These are phyloP conservation scores for Phytophthora uliginosa DNA, from an alignment of 352 stramenopile genomes.

Conservation along the genomic window DNA sequence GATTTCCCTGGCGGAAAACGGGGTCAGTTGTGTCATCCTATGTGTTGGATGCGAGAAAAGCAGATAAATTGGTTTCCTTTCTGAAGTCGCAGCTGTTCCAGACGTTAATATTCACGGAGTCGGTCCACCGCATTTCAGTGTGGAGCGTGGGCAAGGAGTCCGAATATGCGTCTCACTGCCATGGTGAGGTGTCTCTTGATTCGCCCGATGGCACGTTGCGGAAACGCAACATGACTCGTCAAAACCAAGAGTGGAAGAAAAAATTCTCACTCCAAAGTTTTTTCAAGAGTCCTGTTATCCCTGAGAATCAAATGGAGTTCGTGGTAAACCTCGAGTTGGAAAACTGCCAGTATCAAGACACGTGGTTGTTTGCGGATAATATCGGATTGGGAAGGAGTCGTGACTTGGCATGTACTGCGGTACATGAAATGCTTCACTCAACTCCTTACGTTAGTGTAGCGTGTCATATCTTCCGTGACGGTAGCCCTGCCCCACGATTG, in stretches of 20 bases:
- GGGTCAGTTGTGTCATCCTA: slow-evolving; percentile 54
- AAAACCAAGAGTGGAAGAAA: slow-evolving; percentile 81
- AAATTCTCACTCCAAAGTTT: slow-evolving; percentile 84
- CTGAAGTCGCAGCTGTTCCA: slow-evolving; percentile 63
- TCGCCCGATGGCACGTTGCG: slow-evolving; percentile 51
- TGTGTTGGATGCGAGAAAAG: slow-evolving; percentile 36
- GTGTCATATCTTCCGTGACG: slow-evolving; percentile 66
- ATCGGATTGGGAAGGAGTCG: slow-evolving; percentile 71
- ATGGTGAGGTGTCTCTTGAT: slow-evolving; percentile 60
- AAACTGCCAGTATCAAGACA: slow-evolving; percentile 58
- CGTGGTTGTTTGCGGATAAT: slow-evolving; percentile 78
- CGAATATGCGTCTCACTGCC: slow-evolving; percentile 65
- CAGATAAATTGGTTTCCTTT: slow-evolving; percentile 44
- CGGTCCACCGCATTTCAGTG: slow-evolving; percentile 62
- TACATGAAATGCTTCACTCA: slow-evolving; percentile 74
- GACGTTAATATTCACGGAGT: slow-evolving; percentile 77
- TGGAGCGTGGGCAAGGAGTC: slow-evolving; percentile 79
- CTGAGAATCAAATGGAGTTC: slow-evolving; percentile 79
- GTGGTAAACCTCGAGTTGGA: slow-evolving; percentile 69
- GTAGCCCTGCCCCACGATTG: slow-evolving; percentile 44
- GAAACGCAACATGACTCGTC: slow-evolving; percentile 51
- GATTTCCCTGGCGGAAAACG: slow-evolving; percentile 73
- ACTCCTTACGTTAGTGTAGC: slow-evolving; percentile 76
- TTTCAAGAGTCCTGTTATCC: slow-evolving; percentile 69
- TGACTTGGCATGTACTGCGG: slow-evolving; percentile 66